Evolutionary conservation across 208 protist genomes (phyloP), one percentile per base, ranked within the genome.

Genomic region (Wallacemonas collosoma): DNA sequence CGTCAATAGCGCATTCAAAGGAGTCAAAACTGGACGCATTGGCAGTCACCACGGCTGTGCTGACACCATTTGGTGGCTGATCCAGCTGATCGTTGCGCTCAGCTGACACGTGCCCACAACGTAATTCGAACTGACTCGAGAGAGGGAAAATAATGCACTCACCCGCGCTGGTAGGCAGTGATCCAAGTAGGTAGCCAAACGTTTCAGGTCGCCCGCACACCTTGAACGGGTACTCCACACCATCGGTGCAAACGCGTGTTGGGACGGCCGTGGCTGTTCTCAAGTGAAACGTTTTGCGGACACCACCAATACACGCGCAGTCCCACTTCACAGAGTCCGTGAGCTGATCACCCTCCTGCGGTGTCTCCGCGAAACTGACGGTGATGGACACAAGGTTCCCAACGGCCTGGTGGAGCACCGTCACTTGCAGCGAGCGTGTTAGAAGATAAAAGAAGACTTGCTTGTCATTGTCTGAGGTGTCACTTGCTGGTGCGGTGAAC

Each of bases 321-420:
- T 65, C 60, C 60, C 60, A 65, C 60, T 65, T 45, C 8, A 65
- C 60, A 3, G 40, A n/a, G 60, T 65, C 60, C 3, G 60, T 65
- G 41, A 65, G 38, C 36, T 45, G 7, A 6, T 65, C 60, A 17
- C 60, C 60, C 26, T 65, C 60, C 40, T 65, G 60, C 39, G 60
- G 60, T 26, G 60, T 8, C 38, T 53, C 4, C 5, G 60, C 44
- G n/a, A 65, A 65, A n/a, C 60, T 65, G 36, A 65, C 40, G 3
- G 60, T 53, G 12, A 65, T 45, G 41, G 60, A 65, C 5, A 6
- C 15, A n/a, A 65, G 60, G 38, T 1, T 65, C 41, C 43, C 36
- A 4, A 36, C 6, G 2, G 60, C 3, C 40, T 65, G 60, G 60
- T 65, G 60, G 41, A 65, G 43, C 8, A 65, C 60, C n/a, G 60